A percentile compares a stretch with the other conserved stretches of the same genome.
Conservation (phyloP, 2,329 filamentous ascomycete genomes). For the Aspergillus aculeatinus region DNA sequence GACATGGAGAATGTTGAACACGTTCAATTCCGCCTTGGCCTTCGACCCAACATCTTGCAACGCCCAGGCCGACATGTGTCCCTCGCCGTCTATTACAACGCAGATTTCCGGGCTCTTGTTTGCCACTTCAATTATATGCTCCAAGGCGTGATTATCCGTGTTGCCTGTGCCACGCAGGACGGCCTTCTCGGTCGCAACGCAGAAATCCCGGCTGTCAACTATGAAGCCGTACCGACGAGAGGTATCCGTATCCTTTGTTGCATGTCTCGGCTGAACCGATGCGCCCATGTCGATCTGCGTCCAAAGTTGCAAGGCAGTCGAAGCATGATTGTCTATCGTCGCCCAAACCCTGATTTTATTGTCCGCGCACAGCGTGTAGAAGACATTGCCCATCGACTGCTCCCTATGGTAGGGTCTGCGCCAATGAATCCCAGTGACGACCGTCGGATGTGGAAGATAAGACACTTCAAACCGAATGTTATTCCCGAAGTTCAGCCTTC, state of each 20-base stretch:
- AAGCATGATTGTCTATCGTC: constrained; percentile 67
- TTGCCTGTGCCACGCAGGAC: constrained; percentile 62
- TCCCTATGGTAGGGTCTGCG: constrained; percentile 73
- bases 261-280: constrained; percentile 62
- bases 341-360: constrained; percentile 81
- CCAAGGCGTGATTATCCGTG: constrained; percentile 69
- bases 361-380: constrained; percentile 87
- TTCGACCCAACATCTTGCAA: constrained; percentile 81
- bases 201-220: constrained; percentile 78
- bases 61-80: constrained; percentile 88
- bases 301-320: constrained; percentile 76
- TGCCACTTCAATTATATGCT: constrained; percentile 81
- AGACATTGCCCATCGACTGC: constrained; percentile 77
- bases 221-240: constrained; percentile 71
- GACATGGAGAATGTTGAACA: constrained; percentile 85
- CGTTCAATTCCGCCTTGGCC: constrained; percentile 61
- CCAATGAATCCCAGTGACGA: constrained; percentile 86
- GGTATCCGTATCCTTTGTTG: constrained; percentile 39
- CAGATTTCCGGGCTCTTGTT: constrained; percentile 85
- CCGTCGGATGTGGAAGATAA: constrained; percentile 79
- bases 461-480: constrained; percentile 86
- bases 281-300: constrained; percentile 73
- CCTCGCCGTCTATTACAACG: constrained; percentile 77
- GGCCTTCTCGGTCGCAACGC: constrained; percentile 71
- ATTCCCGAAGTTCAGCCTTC: constrained; percentile 76